Percentiles rank a stretch among this genome's conserved stretches.
Evolutionary conservation across 2,329 filamentous ascomycete species (phyloP).

Genomic region (Ceratocystis eucalypticola): DNA sequence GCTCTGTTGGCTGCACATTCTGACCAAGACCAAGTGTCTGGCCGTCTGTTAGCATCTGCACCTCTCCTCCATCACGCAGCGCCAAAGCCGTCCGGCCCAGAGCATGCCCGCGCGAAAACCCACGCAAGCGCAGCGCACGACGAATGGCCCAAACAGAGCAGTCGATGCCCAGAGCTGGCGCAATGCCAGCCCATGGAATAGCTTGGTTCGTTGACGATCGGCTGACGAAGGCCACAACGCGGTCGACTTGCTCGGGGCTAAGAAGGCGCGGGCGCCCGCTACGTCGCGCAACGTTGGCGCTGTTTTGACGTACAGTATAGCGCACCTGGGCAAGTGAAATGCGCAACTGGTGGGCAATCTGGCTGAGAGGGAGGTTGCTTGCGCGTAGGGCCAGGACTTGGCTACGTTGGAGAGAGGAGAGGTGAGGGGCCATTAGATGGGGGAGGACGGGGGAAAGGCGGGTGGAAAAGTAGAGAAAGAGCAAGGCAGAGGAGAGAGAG

Average conservation of each 20-base stretch:
- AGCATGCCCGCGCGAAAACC: slow-evolving; percentile 16
- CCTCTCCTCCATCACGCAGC: slow-evolving; percentile 1
- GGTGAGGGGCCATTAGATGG: slow-evolving; percentile 15
- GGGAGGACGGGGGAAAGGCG: not conserved
- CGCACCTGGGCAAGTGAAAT: slow-evolving; percentile 17
- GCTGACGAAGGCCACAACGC: slow-evolving; percentile 17
- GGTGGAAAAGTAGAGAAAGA: not conserved
- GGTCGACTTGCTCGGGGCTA: slow-evolving; percentile 17
- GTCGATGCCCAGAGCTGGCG: slow-evolving; percentile 17
- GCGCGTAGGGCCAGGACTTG: slow-evolving; percentile 17
- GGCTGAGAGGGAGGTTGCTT: slow-evolving; percentile 16
- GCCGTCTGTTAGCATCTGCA: not conserved
- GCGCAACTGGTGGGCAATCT: slow-evolving; percentile 15
- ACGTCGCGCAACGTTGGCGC: slow-evolving; percentile 13
- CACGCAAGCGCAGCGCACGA: slow-evolving; percentile 13
- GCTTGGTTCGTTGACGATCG: slow-evolving; percentile 14
- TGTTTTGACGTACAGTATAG: slow-evolving; percentile 18
- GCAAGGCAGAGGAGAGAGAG: not conserved
- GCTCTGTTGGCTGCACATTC: not conserved
- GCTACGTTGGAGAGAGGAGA: slow-evolving; percentile 18
- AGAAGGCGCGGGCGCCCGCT: slow-evolving; percentile 16
- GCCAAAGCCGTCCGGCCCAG: slow-evolving; percentile 8
- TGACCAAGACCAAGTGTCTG: too few species aligned
- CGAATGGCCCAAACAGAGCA: slow-evolving; percentile 17
- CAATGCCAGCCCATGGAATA: slow-evolving; percentile 18